Base-by-base conservation (phyloP, 2,329 filamentous ascomycete species). In the Alternaria incomplexa region DNA sequence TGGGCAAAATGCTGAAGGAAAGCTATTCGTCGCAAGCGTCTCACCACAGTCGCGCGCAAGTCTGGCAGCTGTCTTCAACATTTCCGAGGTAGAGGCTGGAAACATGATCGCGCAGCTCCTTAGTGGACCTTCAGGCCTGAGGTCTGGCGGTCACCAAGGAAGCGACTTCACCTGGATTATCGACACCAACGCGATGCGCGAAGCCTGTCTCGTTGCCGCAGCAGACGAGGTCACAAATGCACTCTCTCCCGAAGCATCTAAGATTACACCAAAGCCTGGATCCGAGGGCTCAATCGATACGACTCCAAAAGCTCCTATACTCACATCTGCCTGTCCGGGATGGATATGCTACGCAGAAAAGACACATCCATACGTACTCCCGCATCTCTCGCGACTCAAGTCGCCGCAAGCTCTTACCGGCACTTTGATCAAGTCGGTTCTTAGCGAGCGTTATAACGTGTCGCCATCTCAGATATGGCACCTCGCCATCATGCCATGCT, bases 341-440 rank as follows among this genome's bases (percentile, higher is more conserved):
- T 99, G 96, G 94, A 95, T 99, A 59, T 99, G 96, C 82, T 99
- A 99, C 76, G 95, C 95, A 25, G 96, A 99, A 80, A 98, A 99
- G 83, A 98, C 95, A 58, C 96, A 99, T 75, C 93, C 96, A 2
- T 91, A 97, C 75, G 89, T 98, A 58, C 86, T 99, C 53, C 93
- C 93, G 26, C 93, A 99, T 79, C 85, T 99, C 57, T 97, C 94
- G 61, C 89, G 89, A 53, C 86, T 98, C 66, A 99, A 98, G 79
- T 97, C 94, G 6, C 95, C 96, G 13, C 96, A 99, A 80, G 95
- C 96, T 25, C 82, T 99, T 56, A 91, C 92, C 67, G 96, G 96
- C 12, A 97, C 93, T 0, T 85, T 98, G 45, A 79, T 99, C 58
- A 99, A 99, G 81, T 95, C 93, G 1, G 88, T 91, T 0, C 82